phyloP scores from a whole-genome alignment of 495 filamentous ascomycete genomes.

The Lineolata rhizophorae region DNA sequence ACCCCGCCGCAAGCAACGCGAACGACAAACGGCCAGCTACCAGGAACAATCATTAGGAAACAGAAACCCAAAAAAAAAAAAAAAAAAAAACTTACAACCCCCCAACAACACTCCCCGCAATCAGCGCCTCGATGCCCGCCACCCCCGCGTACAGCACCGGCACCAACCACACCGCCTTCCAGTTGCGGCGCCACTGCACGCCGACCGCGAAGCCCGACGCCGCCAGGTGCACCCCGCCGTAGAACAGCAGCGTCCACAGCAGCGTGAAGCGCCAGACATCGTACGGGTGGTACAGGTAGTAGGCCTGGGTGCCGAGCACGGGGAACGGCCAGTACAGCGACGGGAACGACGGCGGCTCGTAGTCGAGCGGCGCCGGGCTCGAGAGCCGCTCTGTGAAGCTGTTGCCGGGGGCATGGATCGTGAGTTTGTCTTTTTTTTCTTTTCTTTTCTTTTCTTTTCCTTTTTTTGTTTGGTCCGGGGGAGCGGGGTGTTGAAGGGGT shows the following conservation, averaged over 20 bases:
- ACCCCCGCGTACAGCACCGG: constrained; percentile 54
- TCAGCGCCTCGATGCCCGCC: constrained; percentile 56
- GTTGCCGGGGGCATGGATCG: too few relatives aligned
- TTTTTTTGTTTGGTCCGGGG: too few relatives aligned
- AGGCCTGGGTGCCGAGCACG: constrained; percentile 21
- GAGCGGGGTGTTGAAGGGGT: too few relatives aligned
- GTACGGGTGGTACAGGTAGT: constrained; percentile 51
- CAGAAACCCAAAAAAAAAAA: too few relatives aligned
- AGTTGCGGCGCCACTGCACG: constrained; percentile 36
- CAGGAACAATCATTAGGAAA: too few relatives aligned
- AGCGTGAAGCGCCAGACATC: constrained; percentile 90
- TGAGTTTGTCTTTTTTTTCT: too few relatives aligned
- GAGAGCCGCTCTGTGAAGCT: constrained; percentile 13
- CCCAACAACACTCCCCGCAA: constrained; percentile 79
- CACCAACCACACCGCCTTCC: constrained; percentile 55
- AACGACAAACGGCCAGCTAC: too few relatives aligned
- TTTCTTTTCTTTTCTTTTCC: too few relatives aligned
- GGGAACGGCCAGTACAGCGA: constrained; percentile 67
- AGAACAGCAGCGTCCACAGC: constrained; percentile 63
- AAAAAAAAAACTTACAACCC: constrained; percentile 58
- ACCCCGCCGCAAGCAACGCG: too few relatives aligned
- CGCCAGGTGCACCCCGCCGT: constrained; percentile 41
- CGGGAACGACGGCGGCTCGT: constrained; percentile 58
- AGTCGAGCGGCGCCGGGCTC: constrained; percentile 38
- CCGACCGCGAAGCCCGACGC: constrained; percentile 51